These are phyloP conservation scores for Cicer chorassanicum DNA, from an alignment of 306 rosid species.

Conservation along the genomic window DNA sequence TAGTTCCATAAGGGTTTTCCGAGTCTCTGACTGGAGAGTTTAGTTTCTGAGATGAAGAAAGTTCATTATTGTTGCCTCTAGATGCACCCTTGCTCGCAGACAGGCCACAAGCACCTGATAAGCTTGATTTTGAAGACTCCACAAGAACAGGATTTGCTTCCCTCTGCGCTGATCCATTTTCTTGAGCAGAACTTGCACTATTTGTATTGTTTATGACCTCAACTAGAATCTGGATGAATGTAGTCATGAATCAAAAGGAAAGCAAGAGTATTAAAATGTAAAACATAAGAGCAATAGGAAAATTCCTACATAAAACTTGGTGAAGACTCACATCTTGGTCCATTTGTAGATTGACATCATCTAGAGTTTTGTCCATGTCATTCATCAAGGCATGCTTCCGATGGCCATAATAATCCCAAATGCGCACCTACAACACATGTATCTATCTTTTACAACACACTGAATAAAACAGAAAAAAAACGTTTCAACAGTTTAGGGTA, in stretches of 20 bases:
- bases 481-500: background rate
- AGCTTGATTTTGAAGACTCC: slow-evolving; percentile 81
- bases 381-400: slow-evolving; percentile 87
- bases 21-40: slow-evolving; percentile 69
- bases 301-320: slow-evolving; percentile 40
- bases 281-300: slow-evolving; percentile 33
- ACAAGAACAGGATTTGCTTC: slow-evolving; percentile 71
- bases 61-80: slow-evolving; percentile 64
- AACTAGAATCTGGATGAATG: slow-evolving; percentile 79
- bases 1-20: slow-evolving; percentile 63
- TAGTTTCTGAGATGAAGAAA: slow-evolving; percentile 61
- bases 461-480: slow-evolving; percentile 31
- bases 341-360: slow-evolving; percentile 97
- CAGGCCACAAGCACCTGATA: slow-evolving; percentile 84
- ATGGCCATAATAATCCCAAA: slow-evolving; percentile 95
- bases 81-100: slow-evolving; percentile 80
- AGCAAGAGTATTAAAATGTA: slow-evolving; percentile 41
- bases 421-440: slow-evolving; percentile 64
- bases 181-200: slow-evolving; percentile 63
- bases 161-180: slow-evolving; percentile 79
- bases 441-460: slow-evolving; percentile 34
- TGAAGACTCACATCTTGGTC: slow-evolving; percentile 87
- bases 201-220: slow-evolving; percentile 77
- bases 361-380: slow-evolving; percentile 94
- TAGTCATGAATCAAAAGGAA: slow-evolving; percentile 46